Conservation (phyloP, 1,139 yeast species). For the Candida sanyaensis region DNA sequence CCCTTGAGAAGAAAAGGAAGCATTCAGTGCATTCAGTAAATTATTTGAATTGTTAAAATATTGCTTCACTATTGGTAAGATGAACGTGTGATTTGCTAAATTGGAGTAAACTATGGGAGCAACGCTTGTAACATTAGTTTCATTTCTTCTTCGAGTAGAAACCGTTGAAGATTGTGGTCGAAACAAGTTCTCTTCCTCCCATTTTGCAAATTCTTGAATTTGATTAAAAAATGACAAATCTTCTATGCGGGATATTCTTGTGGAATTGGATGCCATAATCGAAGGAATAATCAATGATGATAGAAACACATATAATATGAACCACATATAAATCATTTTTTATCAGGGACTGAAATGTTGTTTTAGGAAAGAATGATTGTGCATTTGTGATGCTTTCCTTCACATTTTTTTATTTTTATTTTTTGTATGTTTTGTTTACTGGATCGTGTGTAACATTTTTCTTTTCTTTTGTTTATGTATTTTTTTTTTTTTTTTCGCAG, state of each 20-base stretch:
- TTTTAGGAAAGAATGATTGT: neutral
- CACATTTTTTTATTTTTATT: neutral
- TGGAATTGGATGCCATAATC: neutral
- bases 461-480: neutral
- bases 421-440: neutral
- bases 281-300: neutral
- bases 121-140: neutral
- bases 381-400: conserved; percentile 1
- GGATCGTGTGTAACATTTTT: neutral
- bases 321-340: neutral
- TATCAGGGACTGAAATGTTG: too few species aligned
- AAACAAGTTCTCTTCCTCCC: conserved; percentile 7
- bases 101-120: neutral
- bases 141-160: neutral
- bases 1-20: conserved; percentile 1
- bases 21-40: neutral
- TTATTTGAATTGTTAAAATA: neutral
- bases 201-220: conserved; percentile 9
- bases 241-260: neutral
- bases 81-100: neutral
- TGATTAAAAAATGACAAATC: conserved; percentile 7
- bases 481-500: conserved; percentile 4
- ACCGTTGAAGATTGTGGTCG: neutral
- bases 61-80: neutral
- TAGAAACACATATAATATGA: neutral